These are phyloP conservation scores for Rhizopus arrhizus DNA, from an alignment of 371 early-diverging fungal species.

Conservation along the genomic window DNA sequence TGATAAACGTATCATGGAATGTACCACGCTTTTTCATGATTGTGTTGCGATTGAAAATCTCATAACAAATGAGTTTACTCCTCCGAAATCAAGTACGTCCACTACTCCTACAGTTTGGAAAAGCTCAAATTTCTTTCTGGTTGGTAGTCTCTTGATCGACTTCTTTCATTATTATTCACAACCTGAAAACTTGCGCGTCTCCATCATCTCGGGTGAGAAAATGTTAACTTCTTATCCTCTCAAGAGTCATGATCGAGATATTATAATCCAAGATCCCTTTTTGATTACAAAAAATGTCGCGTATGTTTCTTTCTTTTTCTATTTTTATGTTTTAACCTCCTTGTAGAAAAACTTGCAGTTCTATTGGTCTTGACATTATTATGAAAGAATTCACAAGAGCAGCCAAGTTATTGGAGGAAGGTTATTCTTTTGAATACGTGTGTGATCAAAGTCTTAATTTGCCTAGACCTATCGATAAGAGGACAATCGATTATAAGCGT, in stretches of 20 bases:
- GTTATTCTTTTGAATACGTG: slow-evolving; percentile 2
- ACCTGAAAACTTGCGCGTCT: slow-evolving; percentile 39
- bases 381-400: slow-evolving; percentile 20
- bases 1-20: slow-evolving; percentile 4
- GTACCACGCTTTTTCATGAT: slow-evolving; percentile 28
- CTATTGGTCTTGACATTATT: slow-evolving; percentile 7
- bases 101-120: slow-evolving; percentile 33
- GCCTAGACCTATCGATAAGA: slow-evolving; percentile 5
- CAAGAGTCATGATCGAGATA: not conserved
- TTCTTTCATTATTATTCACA: slow-evolving; percentile 64
- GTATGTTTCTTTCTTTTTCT: not conserved
- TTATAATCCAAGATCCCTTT: slow-evolving; percentile 30
- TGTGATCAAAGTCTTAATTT: slow-evolving; percentile 11
- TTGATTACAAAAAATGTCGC: slow-evolving; percentile 27
- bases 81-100: not conserved
- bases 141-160: slow-evolving; percentile 55
- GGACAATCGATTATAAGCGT: not conserved
- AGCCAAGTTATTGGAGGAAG: slow-evolving; percentile 4
- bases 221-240: slow-evolving; percentile 28
- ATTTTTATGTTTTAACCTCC: not conserved
- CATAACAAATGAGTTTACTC: not conserved
- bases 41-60: slow-evolving; percentile 13
- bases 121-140: slow-evolving; percentile 43
- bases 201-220: slow-evolving; percentile 23
- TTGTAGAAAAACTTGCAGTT: slow-evolving; percentile 17